Evolutionary conservation across 192 early-diverging fungal species (phyloP).

Genomic region (Phlyctochytrium planicorne): DNA sequence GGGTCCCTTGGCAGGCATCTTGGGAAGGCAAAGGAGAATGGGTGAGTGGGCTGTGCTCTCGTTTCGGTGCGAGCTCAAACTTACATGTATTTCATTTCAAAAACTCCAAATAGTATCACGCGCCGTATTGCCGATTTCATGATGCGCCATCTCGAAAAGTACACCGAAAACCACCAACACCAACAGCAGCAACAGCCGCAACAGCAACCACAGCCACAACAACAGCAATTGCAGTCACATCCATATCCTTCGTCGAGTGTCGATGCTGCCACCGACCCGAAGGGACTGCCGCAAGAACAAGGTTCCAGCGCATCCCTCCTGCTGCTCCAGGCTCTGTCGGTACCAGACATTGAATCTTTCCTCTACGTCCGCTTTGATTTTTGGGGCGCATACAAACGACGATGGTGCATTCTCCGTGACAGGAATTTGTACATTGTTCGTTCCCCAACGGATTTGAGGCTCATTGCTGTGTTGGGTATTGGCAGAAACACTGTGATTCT

Average conservation of each 20-base stretch:
- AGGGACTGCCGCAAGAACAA: no score
- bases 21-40: neutral
- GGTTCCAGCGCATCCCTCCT: no score
- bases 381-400: neutral
- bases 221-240: no score
- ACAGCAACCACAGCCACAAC: neutral
- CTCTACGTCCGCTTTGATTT: slow-evolving; percentile 3
- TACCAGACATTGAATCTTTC: slow-evolving; percentile 3
- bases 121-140: neutral
- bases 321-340: neutral
- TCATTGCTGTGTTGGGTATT: neutral
- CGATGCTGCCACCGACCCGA: neutral
- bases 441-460: neutral
- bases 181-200: neutral
- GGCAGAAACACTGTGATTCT: neutral
- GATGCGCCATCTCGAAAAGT: neutral
- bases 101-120: slow-evolving; percentile 1
- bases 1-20: no score
- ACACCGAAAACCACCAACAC: no score
- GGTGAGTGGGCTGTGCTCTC: no score
- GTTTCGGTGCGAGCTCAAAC: no score
- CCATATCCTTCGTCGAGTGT: no score
- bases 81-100: no score
- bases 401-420: slow-evolving; percentile 4
- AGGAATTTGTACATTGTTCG: slow-evolving; percentile 1